These are phyloP conservation scores for Aspergillus fumigatus DNA, from an alignment of 2,329 filamentous ascomycete species.

Conservation along the genomic window DNA sequence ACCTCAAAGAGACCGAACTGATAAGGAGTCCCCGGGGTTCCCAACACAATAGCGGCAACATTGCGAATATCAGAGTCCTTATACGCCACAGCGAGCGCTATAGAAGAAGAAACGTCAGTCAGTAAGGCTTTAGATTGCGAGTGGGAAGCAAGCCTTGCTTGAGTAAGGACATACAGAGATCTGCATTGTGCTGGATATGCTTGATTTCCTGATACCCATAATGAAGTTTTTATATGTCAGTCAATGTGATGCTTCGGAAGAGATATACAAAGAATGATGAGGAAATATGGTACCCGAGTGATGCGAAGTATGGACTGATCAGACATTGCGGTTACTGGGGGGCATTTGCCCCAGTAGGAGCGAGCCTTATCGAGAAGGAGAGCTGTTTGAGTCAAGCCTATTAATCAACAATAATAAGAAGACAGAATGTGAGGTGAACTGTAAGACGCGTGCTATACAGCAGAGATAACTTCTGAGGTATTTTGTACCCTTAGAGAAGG, in stretches of 20 bases:
- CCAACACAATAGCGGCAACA: constrained; percentile 82
- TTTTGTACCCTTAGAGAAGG: background rate
- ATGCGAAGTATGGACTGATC: constrained; percentile 87
- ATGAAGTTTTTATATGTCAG: constrained; percentile 12
- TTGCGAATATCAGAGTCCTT: constrained; percentile 84
- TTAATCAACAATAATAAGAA: background rate
- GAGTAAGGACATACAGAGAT: constrained; percentile 64
- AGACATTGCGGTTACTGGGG: constrained; percentile 50
- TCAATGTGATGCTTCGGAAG: background rate
- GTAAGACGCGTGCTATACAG: background rate
- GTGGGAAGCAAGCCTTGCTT: background rate
- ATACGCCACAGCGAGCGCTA: constrained; percentile 82
- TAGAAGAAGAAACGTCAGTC: constrained; percentile 5
- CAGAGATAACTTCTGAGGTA: background rate
- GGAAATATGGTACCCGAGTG: constrained; percentile 59
- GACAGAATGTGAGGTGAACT: background rate
- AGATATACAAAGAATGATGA: background rate
- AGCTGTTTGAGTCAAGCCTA: background rate
- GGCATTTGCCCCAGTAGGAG: background rate
- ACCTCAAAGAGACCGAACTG: constrained; percentile 98
- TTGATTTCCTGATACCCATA: constrained; percentile 63
- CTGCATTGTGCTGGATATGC: constrained; percentile 75
- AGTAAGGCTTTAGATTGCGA: constrained; percentile 5
- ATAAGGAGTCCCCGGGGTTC: constrained; percentile 90
- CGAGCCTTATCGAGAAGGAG: background rate